These are phyloP conservation scores for Cichorium intybus DNA, from an alignment of 140 eudicot species.

Conservation along the genomic window DNA sequence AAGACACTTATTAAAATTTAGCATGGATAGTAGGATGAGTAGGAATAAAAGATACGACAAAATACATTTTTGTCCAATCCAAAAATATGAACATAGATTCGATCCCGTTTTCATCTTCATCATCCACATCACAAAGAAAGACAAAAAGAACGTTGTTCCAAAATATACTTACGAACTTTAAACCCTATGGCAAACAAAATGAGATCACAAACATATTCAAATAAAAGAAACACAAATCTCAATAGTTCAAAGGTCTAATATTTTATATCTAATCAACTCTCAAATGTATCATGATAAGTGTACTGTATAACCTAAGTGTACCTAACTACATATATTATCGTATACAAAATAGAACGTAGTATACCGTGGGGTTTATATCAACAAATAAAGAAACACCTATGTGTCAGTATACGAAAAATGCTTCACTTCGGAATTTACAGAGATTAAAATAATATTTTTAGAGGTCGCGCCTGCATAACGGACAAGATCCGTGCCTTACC, in stretches of 20 bases:
- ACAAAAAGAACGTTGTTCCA: too few relatives aligned
- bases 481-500: constrained; percentile 91
- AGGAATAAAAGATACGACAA: too few relatives aligned
- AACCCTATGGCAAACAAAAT: background rate
- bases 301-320: constrained; percentile 31
- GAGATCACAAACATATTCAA: background rate
- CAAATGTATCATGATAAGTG: constrained; percentile 8
- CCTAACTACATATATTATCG: constrained; percentile 34
- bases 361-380: constrained; percentile 7
- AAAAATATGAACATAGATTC: too few relatives aligned
- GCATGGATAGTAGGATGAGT: too few relatives aligned
- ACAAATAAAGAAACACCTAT: constrained; percentile 19
- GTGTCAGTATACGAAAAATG: constrained; percentile 22
- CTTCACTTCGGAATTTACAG: constrained; percentile 33
- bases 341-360: constrained; percentile 14
- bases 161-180: background rate
- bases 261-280: background rate
- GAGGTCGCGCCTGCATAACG: constrained; percentile 85
- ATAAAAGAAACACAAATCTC: background rate
- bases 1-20: too few relatives aligned
- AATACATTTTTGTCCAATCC: too few relatives aligned
- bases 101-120: too few relatives aligned
- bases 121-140: too few relatives aligned
- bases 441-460: constrained; percentile 19
- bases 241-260: background rate